These are phyloP conservation scores for Stagonosporopsis tanaceti DNA, from an alignment of 2,329 filamentous ascomycete species.

Conservation along the genomic window DNA sequence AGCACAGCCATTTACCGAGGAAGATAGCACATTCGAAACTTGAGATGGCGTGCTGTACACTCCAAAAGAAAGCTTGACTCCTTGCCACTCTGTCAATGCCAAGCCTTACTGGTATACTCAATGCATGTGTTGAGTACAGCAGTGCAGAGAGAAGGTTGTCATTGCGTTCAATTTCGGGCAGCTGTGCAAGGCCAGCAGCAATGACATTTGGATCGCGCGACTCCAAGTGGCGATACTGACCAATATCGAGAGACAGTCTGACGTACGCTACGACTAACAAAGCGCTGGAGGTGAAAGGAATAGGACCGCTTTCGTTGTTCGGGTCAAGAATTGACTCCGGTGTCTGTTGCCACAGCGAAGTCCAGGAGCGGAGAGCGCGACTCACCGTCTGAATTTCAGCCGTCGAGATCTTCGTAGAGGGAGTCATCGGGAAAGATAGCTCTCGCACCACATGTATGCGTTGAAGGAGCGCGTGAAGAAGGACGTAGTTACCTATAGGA, in stretches of 20 bases:
- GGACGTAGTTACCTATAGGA: slow-evolving; percentile 42
- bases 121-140: slow-evolving; percentile 62
- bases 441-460: slow-evolving; percentile 41
- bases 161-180: slow-evolving; percentile 56
- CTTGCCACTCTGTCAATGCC: slow-evolving; percentile 63
- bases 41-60: slow-evolving; percentile 63
- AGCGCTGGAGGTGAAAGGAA: slow-evolving; percentile 56
- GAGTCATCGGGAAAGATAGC: slow-evolving; percentile 33
- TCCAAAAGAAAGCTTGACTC: slow-evolving; percentile 66
- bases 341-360: slow-evolving; percentile 45
- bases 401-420: slow-evolving; percentile 28
- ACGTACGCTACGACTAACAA: slow-evolving; percentile 58
- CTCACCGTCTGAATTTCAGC: slow-evolving; percentile 35
- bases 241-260: slow-evolving; percentile 57
- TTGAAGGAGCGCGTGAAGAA: slow-evolving; percentile 42
- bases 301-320: slow-evolving; percentile 47
- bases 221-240: slow-evolving; percentile 55
- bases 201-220: slow-evolving; percentile 54
- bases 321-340: slow-evolving; percentile 48
- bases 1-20: slow-evolving; percentile 60
- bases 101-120: slow-evolving; percentile 64
- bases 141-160: slow-evolving; percentile 60
- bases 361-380: slow-evolving; percentile 45
- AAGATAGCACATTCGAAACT: slow-evolving; percentile 64
- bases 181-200: slow-evolving; percentile 49